These are phyloP conservation scores for Pisolithus sp. DNA, from an alignment of 768 basidiomycete species.

Conservation along the genomic window DNA sequence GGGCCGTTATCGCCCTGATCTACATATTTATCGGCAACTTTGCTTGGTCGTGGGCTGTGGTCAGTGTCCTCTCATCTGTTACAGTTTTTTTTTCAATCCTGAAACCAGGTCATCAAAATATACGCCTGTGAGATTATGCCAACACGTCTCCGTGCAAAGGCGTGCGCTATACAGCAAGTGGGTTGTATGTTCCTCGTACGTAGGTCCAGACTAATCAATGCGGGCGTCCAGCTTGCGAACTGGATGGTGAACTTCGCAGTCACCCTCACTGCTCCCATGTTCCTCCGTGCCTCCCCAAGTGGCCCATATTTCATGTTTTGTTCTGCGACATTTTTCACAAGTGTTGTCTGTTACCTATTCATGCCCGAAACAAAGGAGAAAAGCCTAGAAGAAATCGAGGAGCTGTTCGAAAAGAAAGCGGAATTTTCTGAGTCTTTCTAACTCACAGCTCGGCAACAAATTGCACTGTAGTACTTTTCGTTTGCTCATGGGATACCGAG, in stretches of 20 bases:
- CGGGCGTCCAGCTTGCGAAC: slow-evolving; percentile 15
- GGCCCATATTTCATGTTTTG: slow-evolving; percentile 46
- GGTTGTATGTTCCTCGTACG: slow-evolving; percentile 5
- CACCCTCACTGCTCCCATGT: slow-evolving; percentile 41
- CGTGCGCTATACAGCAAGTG: slow-evolving; percentile 39
- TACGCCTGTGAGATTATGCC: slow-evolving; percentile 44
- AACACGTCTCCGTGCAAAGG: slow-evolving; percentile 38
- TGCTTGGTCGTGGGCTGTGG: slow-evolving; percentile 39
- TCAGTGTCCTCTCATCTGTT: slow-evolving; percentile 7
- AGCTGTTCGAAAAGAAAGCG: slow-evolving; percentile 26
- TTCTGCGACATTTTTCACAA: slow-evolving; percentile 30
- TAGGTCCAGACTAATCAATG: slow-evolving; percentile 2
- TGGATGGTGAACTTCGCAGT: slow-evolving; percentile 37
- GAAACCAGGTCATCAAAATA: slow-evolving; percentile 28
- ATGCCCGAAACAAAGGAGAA: slow-evolving; percentile 42
- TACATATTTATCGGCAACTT: slow-evolving; percentile 42
- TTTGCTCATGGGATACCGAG: no score
- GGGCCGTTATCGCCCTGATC: slow-evolving; percentile 40
- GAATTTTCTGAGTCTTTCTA: not conserved
- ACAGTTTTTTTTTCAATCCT: not conserved
- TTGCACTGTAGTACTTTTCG: no score
- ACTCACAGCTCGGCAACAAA: not conserved
- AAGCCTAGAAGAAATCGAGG: slow-evolving; percentile 37
- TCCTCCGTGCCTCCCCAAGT: slow-evolving; percentile 37
- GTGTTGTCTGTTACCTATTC: slow-evolving; percentile 32